Evolutionary conservation across 2,329 filamentous ascomycete genomes (phyloP).

Genomic region (Bertia moriformis): DNA sequence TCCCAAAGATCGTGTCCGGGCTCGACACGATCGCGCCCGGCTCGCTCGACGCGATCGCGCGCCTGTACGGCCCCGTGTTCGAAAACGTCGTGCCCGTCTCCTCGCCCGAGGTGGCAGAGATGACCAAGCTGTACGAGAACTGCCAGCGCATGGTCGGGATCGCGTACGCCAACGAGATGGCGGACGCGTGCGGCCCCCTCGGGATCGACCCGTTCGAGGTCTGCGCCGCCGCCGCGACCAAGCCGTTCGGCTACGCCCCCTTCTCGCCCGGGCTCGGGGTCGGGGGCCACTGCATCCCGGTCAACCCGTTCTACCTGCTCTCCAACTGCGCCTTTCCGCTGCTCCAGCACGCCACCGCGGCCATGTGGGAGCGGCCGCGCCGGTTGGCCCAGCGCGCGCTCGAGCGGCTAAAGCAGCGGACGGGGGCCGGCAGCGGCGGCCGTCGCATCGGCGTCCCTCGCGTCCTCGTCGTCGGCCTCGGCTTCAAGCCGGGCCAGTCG

Average conservation of each 20-base stretch:
- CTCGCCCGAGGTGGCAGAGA: slow-evolving; percentile 37
- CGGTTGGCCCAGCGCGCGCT: slow-evolving; percentile 20
- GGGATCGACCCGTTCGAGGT: slow-evolving; percentile 35
- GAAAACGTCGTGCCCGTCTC: slow-evolving; percentile 30
- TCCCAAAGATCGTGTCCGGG: slow-evolving; percentile 38
- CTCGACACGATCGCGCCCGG: slow-evolving; percentile 28
- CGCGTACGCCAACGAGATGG: slow-evolving; percentile 40
- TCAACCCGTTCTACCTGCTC: slow-evolving; percentile 37
- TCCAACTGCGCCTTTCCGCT: slow-evolving; percentile 30
- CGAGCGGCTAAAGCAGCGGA: slow-evolving; percentile 8
- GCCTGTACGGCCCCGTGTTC: slow-evolving; percentile 30
- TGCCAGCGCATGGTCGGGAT: slow-evolving; percentile 39
- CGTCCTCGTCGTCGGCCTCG: slow-evolving; percentile 29
- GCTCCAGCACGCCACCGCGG: slow-evolving; percentile 24
- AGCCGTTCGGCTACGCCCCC: slow-evolving; percentile 35
- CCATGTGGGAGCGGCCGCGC: slow-evolving; percentile 25
- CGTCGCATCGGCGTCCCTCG: slow-evolving; percentile 7
- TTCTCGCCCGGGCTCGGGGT: slow-evolving; percentile 31
- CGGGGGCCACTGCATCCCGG: slow-evolving; percentile 39
- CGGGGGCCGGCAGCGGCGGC: not conserved
- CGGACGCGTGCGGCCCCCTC: slow-evolving; percentile 29
- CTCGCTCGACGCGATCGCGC: slow-evolving; percentile 25
- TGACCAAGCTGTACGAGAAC: slow-evolving; percentile 43
- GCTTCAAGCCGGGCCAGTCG: slow-evolving; percentile 33
- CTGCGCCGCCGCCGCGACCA: slow-evolving; percentile 28